Evolutionary conservation across 441 rosid genomes (phyloP).

Genomic region (Brassica hybrid): DNA sequence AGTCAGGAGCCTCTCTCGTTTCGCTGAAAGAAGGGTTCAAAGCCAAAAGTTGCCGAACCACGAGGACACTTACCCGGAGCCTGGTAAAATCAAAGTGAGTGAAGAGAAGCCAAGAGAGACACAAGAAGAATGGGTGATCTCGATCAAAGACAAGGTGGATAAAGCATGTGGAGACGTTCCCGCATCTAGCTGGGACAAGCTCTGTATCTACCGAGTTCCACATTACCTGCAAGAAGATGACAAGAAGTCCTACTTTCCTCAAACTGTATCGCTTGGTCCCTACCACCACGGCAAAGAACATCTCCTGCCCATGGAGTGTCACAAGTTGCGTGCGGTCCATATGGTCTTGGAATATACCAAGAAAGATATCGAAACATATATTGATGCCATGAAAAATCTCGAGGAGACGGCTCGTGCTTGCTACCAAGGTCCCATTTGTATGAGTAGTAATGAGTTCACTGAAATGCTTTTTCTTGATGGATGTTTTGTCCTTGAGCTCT

Average conservation of each 20-base stretch:
- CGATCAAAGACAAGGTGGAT: slow-evolving; percentile 62
- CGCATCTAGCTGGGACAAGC: slow-evolving; percentile 55
- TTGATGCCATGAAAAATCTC: slow-evolving; percentile 63
- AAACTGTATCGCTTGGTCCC: slow-evolving; percentile 78
- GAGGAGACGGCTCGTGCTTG: slow-evolving; percentile 73
- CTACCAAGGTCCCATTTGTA: slow-evolving; percentile 57
- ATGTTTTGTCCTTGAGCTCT: slow-evolving; percentile 75
- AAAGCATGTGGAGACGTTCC: slow-evolving; percentile 59
- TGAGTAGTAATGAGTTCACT: slow-evolving; percentile 66
- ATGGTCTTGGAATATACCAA: slow-evolving; percentile 57
- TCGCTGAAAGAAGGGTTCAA: neutral
- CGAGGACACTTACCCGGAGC: slow-evolving; percentile 38
- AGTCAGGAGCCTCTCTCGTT: slow-evolving; percentile 8
- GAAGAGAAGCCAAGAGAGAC: slow-evolving; percentile 42
- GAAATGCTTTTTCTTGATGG: slow-evolving; percentile 91
- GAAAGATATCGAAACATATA: slow-evolving; percentile 55
- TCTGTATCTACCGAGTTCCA: slow-evolving; percentile 75
- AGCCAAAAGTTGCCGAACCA: slow-evolving; percentile 30
- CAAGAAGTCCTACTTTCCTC: slow-evolving; percentile 74
- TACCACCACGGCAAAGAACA: slow-evolving; percentile 73
- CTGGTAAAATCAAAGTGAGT: slow-evolving; percentile 32
- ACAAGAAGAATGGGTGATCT: slow-evolving; percentile 61
- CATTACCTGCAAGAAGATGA: slow-evolving; percentile 73
- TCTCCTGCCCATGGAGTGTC: slow-evolving; percentile 73
- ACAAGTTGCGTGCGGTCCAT: slow-evolving; percentile 83